Conservation (phyloP, 2,329 filamentous ascomycete genomes). For the Neopestalotiopsis sp. region DNA sequence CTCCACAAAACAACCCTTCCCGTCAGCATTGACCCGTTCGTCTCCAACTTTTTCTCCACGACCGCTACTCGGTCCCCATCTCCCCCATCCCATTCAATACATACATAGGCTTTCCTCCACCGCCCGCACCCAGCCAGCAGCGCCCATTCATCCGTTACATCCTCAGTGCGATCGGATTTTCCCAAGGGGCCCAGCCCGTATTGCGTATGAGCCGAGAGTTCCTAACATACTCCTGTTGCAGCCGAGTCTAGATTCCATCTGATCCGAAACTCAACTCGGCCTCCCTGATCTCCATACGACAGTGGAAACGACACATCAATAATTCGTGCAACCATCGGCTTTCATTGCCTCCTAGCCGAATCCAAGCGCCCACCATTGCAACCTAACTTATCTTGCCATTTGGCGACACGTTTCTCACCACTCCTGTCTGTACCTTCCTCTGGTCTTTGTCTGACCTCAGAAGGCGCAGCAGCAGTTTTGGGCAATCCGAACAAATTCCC, state of each 20-base stretch:
- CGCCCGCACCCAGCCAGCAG: background rate
- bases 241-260: conserved; percentile 5
- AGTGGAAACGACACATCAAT: conserved; percentile 16
- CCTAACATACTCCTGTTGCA: background rate
- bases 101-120: conserved; percentile 12
- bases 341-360: conserved; percentile 13
- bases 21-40: conserved; percentile 6
- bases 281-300: conserved; percentile 2
- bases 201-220: background rate
- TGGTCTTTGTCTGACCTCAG: conserved; percentile 10
- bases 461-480: conserved; percentile 3
- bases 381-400: conserved; percentile 1
- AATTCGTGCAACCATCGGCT: conserved; percentile 16
- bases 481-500: conserved; percentile 7
- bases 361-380: conserved; percentile 7
- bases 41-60: conserved; percentile 20
- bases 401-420: background rate
- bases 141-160: background rate
- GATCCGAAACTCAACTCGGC: conserved; percentile 2
- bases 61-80: conserved; percentile 12
- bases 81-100: background rate
- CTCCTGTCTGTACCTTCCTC: conserved; percentile 2
- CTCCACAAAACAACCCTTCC: background rate
- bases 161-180: background rate
- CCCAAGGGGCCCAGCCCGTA: background rate